Evolutionary conservation across 2,329 filamentous ascomycete genomes (phyloP), one percentile per base, ranked within the genome.

Genomic region (Colletotrichum tropicale): DNA sequence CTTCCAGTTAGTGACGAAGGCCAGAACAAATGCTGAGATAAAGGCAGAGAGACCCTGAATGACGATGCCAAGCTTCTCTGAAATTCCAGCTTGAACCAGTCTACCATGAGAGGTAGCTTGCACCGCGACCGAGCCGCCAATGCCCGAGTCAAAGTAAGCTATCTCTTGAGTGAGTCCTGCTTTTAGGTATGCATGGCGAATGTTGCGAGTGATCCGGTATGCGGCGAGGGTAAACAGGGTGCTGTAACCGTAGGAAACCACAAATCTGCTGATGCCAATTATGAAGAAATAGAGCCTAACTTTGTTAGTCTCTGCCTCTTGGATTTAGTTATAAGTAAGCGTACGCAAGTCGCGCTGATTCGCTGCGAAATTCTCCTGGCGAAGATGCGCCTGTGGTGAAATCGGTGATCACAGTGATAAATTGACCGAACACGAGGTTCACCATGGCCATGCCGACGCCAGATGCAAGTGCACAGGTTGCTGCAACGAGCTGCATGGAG

Each of bases 241-340:
- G 64, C 85, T 85, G 80, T 86, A 86, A n/a, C 86, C 79, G 76
- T 91, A 92, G 15, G 87, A 85, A 18, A 90, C 81, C 30, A 83
- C 79, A 74, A 91, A 89, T 60, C 89, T 87, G 0, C 82, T 90
- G 66, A 91, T 83, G 77, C 91, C 91, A 15, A 92, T 83, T 75
- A 91, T 92, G 30, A 92, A 84, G 77, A 92, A 91, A 79, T 89
- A 92, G 7, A 92, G 82, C 0, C 88, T 89, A n/a, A 1, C 3
- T 36, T 2, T 16, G 55, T 70, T 10, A 56, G 69, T 38, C 18
- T 2, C 30, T 18, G 15, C 28, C 3, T 21, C 5, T 21, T n/a
- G 8, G 4, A 5, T 12, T 4, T 16, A 6, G 2, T n/a, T 4
- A 21, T 21, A 13, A 4, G 13, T 2, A 0, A 16, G 34, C 82